Evolutionary conservation across 768 basidiomycete species (phyloP).

Genomic region (Xerocomellus chrysenteron): DNA sequence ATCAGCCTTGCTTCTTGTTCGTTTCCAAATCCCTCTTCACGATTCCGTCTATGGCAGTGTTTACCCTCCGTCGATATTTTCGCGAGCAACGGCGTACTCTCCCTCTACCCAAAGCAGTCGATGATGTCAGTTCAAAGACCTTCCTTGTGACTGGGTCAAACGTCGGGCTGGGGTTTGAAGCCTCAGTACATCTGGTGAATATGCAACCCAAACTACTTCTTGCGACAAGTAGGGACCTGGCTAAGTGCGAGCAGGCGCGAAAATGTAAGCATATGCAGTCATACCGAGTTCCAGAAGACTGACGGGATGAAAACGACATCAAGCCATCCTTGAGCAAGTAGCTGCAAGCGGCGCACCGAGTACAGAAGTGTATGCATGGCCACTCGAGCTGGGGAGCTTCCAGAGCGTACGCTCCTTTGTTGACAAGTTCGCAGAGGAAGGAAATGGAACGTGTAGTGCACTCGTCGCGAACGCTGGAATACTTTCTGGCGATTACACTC

Average conservation of each 20-base stretch:
- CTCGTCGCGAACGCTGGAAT: constrained; percentile 35
- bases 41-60: constrained; percentile 12
- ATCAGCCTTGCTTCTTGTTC: no score
- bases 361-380: constrained; percentile 28
- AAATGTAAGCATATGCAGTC: constrained; percentile 13
- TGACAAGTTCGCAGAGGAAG: constrained; percentile 27
- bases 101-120: constrained; percentile 13
- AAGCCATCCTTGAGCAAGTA: constrained; percentile 20
- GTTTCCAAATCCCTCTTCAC: no score
- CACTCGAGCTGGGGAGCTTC: constrained; percentile 36
- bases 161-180: constrained; percentile 35
- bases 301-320: not conserved
- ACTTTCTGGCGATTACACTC: constrained; percentile 12
- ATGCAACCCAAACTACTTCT: constrained; percentile 34
- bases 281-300: not conserved
- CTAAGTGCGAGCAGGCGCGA: constrained; percentile 25
- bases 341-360: not conserved
- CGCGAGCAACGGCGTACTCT: constrained; percentile 25
- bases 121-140: constrained; percentile 44
- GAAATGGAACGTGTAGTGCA: constrained; percentile 23
- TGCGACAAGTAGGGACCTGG: constrained; percentile 33
- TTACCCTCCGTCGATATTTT: constrained; percentile 13
- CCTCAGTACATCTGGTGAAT: constrained; percentile 31
- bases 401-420: constrained; percentile 33
- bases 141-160: constrained; percentile 55